Evolutionary conservation across 169 alveolate species (phyloP), one percentile per base, ranked within the genome.

Genomic region (Cyclospora cayetanensis): DNA sequence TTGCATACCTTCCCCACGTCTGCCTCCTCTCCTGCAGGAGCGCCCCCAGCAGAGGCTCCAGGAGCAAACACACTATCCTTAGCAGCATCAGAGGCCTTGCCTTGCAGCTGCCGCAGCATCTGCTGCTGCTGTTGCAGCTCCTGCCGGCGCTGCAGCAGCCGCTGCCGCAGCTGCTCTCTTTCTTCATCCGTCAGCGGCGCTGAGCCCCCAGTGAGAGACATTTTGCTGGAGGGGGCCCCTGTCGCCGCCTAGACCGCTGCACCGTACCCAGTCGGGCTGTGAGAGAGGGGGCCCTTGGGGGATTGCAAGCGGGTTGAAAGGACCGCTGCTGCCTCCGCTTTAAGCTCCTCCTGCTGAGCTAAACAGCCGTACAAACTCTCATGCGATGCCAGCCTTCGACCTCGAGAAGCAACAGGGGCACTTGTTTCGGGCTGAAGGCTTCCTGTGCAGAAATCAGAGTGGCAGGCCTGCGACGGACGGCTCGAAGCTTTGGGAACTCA

Each of bases 81-180:
- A 9, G 37, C 83, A 12, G 83, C 83, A 15, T 70, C 83, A 3
- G 83, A 35, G 27, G 53, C 83, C 53, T 35, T 70, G 34, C 83
- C 83, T 1, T 70, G 83, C 12, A 70, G 83, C 50, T 70, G 72
- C n/a, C 72, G 72, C 72, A 60, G 35, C 27, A 20, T n/a, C 27
- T 60, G 35, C 72, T 60, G 72, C 31, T 60, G 72, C 11, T n/a
- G 72, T n/a, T 60, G 72, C 42, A 60, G 42, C 27, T 60, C 72
- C 72, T 60, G 72, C 72, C 83, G 46, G 3, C 83, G 83, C 83
- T 70, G 83, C 83, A 25, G 83, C 83, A 70, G 53, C 52, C 83
- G 83, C 52, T 70, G 83, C n/a, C 83, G 46, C 37, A 70, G 83
- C 83, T 70, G 43, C 37, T 70, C 83, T 27, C 83, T 31, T 29